Conservation (phyloP, 257 asterid genomes). For the Knoxia roxburghii region DNA sequence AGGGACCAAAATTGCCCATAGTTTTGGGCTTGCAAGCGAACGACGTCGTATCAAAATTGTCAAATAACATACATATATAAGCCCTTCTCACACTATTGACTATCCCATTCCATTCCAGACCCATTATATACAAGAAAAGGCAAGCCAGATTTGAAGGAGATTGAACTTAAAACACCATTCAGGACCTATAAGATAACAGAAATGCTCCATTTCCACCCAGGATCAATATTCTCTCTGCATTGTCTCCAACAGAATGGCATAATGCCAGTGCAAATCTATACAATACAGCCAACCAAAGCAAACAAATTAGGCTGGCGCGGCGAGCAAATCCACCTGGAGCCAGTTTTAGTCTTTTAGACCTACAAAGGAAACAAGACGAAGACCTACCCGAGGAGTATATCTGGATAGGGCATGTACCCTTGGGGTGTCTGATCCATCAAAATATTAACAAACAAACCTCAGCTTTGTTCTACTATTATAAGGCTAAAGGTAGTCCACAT, state of each 20-base stretch:
- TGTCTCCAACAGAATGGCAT: background rate
- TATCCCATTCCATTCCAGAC: too few species aligned
- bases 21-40: too few species aligned
- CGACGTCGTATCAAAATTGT: too few species aligned
- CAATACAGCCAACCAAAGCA: background rate
- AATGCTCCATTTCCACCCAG: background rate
- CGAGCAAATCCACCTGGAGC: background rate
- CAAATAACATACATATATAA: too few species aligned
- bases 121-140: background rate
- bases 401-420: background rate
- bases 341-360: too few species aligned
- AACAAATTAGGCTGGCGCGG: background rate
- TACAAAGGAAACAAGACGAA: background rate
- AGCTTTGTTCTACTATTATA: background rate
- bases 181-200: background rate
- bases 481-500: constrained; percentile 14
- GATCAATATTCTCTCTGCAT: too few species aligned
- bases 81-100: too few species aligned
- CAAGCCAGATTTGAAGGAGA: background rate
- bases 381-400: background rate
- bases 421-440: background rate
- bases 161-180: background rate
- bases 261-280: background rate
- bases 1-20: too few species aligned
- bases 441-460: background rate